Evolutionary conservation across 768 basidiomycete species (phyloP).

Genomic region (Pholiota microspora): DNA sequence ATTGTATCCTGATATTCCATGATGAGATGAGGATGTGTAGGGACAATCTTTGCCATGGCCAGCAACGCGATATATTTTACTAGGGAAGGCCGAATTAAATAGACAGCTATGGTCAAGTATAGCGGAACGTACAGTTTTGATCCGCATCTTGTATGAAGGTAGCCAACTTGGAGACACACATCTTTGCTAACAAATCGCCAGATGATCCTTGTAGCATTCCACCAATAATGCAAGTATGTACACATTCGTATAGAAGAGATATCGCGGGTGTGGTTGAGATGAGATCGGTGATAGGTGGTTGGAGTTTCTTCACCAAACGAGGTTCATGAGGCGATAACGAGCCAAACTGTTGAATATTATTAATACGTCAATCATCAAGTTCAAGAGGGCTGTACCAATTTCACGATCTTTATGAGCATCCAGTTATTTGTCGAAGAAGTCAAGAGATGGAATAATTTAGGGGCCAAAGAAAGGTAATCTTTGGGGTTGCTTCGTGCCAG

Average conservation of each 20-base stretch:
- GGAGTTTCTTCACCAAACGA: conserved; percentile 90
- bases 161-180: conserved; percentile 92
- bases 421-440: conserved; percentile 97
- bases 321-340: conserved; percentile 89
- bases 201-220: conserved; percentile 86
- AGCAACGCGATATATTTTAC: conserved; percentile 97
- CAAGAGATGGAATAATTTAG: conserved; percentile 88
- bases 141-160: conserved; percentile 90
- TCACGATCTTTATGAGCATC: conserved; percentile 99
- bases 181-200: conserved; percentile 75
- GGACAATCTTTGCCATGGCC: conserved; percentile 95
- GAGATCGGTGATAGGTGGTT: conserved; percentile 91
- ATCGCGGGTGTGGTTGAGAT: conserved; percentile 96
- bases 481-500: conserved; percentile 76
- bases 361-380: not conserved
- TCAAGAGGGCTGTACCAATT: conserved; percentile 57
- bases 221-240: conserved; percentile 96
- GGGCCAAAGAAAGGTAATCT: conserved; percentile 85
- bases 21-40: conserved; percentile 84
- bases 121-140: conserved; percentile 78
- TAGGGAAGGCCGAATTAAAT: conserved; percentile 30
- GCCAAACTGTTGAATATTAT: conserved; percentile 66
- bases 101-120: not conserved
- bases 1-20: conserved; percentile 92
- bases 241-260: conserved; percentile 95